Conservation (phyloP, 345 rosid species). For the Corymbia maculata region DNA sequence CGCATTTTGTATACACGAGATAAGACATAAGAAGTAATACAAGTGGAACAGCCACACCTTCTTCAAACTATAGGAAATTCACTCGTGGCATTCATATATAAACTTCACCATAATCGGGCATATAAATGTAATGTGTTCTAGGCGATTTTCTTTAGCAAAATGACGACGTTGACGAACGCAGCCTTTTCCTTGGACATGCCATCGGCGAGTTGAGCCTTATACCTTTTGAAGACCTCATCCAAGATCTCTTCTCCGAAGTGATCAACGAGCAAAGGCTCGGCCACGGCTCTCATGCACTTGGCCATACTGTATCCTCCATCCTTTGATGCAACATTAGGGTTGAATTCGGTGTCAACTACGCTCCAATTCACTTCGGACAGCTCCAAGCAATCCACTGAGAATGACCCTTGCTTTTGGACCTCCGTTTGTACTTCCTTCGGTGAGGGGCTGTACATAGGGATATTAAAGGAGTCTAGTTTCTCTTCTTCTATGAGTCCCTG, state of each 20-base stretch:
- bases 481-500: conserved; percentile 36
- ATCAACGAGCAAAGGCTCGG: conserved; percentile 40
- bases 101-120: not conserved
- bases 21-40: not conserved
- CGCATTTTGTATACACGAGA: not conserved
- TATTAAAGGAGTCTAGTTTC: conserved; percentile 30
- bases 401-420: conserved; percentile 31
- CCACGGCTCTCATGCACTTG: conserved; percentile 40
- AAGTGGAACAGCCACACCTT: not conserved
- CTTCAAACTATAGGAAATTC: not conserved
- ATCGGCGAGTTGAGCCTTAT: not conserved
- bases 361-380: conserved; percentile 32
- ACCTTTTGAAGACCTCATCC: conserved; percentile 16
- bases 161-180: not conserved
- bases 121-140: not conserved
- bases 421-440: conserved; percentile 26
- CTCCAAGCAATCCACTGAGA: conserved; percentile 17
- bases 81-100: not conserved
- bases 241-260: conserved; percentile 31
- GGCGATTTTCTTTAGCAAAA: not conserved
- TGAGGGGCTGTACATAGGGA: conserved; percentile 42
- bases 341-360: not conserved
- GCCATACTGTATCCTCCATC: conserved; percentile 27
- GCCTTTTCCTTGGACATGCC: conserved; percentile 4
- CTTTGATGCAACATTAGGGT: not conserved